Evolutionary conservation across 2,329 filamentous ascomycete genomes (phyloP), one percentile per base, ranked within the genome.

Genomic region (Tolypocladium amazonense): DNA sequence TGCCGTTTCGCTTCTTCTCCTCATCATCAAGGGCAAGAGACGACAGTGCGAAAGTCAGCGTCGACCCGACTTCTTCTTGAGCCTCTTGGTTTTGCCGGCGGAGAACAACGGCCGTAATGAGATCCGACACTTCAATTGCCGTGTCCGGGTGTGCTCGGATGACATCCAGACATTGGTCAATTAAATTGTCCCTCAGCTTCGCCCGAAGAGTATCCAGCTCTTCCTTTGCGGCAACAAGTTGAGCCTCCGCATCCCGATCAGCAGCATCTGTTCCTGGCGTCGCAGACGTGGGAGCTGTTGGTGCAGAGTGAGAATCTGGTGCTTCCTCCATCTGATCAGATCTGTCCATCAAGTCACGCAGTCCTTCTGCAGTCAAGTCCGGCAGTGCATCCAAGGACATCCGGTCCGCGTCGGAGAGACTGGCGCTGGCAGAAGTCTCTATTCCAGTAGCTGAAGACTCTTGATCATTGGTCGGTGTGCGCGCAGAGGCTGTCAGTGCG

Each of bases 101-200:
- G 70, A 82, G 65, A 76, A 88, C 83, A 30, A 91, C 87, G 4
- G 88, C 86, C 43, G 83, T 83, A 59, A 99, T 92, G 25, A 99
- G 79, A 67, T 97, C 92, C 0, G 92, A 85, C 55, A 99, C 80
- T 69, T 97, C 93, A 66, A 97, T 94, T 0, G 94, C 95, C 14
- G 93, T 86, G 65, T 90, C 87, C 18, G 92, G 88, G 66, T 97
- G 92, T 43, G 88, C 87, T 70, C 93, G 89, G 58, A 99, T 86
- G 39, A 97, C 86, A 67, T 97, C 92, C 27, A 99, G 79, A 64
- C 90, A 96, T 60, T 91, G 88, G 66, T 97, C 92, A 61, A 97
- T 92, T 59, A 97, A 75, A 59, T 90, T 87, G 25, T 84, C 80
- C 45, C 90, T 85, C 47, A 97, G 78, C n/a, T 80, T 81, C 5